Evolutionary conservation across 2,329 filamentous ascomycete genomes (phyloP), one percentile per base, ranked within the genome.

Genomic region (Aspergillus quadrilineatus): DNA sequence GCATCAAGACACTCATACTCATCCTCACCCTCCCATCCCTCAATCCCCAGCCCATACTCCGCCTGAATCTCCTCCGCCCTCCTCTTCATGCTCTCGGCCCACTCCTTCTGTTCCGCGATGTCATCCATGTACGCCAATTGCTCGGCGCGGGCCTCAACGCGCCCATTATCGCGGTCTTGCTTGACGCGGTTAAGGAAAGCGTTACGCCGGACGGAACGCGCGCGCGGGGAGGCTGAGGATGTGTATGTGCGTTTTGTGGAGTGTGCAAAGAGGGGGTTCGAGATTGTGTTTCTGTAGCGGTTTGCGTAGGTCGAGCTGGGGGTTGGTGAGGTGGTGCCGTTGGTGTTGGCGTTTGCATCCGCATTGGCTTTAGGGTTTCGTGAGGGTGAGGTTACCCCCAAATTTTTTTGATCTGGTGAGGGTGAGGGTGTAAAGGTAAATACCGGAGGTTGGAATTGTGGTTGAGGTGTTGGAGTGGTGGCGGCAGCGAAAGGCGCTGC

Each of bases 121-220:
- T 70, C 70, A 58, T 78, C 77, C 73, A 70, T 74, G 62, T 65
- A 73, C 68, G 71, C 73, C 57, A 74, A 70, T 69, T 71, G 76
- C 64, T 71, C 80, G 61, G 71, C 75, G 60, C 68, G 74, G 60
- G 65, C 67, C 58, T 75, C 71, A 53, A 73, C 75, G 6, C 73
- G 69, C 0, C 66, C 69, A 36, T 67, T 64, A 12, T 77, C 74
- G 30, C 77, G 73, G 42, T 71, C 70, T n/a, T 65, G 65, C 48
- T 70, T 72, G 15, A 79, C 68, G 22, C 73, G 70, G 59, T 77
- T 77, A 3, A 78, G 62, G 53, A 78, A 79, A 44, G 69, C 66
- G 22, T 67, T 69, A 50, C 73, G 73, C 28, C 73, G 69, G 34
- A 71, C 68, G 9, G 68, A 67, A 52, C 70, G 71, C 47, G 69